Evolutionary conservation across 2,329 filamentous ascomycete genomes (phyloP).

Genomic region (Colletotrichum somersetense): DNA sequence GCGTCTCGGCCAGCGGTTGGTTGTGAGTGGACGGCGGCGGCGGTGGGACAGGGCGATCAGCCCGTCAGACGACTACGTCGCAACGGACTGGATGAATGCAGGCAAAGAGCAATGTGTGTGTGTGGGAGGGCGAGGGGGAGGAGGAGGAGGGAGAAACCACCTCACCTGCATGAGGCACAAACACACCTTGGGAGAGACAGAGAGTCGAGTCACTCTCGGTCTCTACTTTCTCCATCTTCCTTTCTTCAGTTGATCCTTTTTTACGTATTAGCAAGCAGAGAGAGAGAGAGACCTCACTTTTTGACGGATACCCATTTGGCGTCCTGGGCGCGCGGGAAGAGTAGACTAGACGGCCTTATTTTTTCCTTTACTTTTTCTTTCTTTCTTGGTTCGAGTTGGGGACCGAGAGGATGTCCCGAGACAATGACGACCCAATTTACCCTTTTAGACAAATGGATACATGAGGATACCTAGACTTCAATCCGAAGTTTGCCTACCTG

Average conservation of each 20-base stretch:
- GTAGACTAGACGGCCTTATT: constrained; percentile 23
- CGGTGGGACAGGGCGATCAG: constrained; percentile 25
- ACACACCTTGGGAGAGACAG: constrained; percentile 1
- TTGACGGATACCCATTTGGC: constrained; percentile 41
- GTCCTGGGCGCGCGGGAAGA: constrained; percentile 32
- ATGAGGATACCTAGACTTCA: background rate
- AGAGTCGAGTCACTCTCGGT: background rate
- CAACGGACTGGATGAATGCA: constrained; percentile 26
- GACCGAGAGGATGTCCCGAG: background rate
- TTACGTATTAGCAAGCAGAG: constrained; percentile 26
- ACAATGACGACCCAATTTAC: background rate
- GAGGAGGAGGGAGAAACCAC: constrained; percentile 8
- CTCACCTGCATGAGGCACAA: constrained; percentile 39
- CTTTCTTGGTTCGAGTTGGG: background rate
- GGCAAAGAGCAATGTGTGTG: constrained; percentile 14
- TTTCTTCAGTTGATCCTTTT: background rate
- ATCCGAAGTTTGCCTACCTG: background rate
- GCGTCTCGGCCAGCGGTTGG: constrained; percentile 33
- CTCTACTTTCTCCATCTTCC: background rate
- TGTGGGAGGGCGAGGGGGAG: constrained; percentile 5
- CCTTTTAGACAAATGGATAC: constrained; percentile 18
- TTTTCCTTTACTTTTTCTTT: background rate
- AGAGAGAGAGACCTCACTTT: constrained; percentile 4
- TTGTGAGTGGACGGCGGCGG: constrained; percentile 19
- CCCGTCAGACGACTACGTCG: constrained; percentile 10